Percentiles rank a stretch among this genome's conserved stretches.
These are phyloP conservation scores for Dothideomycetes sp. DNA, from an alignment of 2,329 filamentous ascomycete genomes.

Conservation along the genomic window DNA sequence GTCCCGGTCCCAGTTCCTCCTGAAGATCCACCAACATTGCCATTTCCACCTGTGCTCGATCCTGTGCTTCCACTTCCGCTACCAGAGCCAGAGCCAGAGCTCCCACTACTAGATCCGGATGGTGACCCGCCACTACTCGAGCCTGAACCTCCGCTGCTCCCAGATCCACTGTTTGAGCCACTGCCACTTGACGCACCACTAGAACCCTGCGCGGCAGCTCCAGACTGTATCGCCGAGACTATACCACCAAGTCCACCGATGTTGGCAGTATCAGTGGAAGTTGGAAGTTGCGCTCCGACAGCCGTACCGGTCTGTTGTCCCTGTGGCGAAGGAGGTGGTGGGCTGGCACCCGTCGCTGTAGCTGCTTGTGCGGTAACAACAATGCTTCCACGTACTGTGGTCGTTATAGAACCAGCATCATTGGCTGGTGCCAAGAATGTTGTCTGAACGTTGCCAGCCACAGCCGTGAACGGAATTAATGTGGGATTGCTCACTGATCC, in stretches of 20 bases:
- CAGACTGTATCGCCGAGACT: constrained; percentile 1
- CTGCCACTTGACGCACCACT: background rate
- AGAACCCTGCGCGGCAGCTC: constrained; percentile 4
- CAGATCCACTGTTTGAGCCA: constrained; percentile 4
- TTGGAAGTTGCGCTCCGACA: background rate
- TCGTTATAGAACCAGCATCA: background rate
- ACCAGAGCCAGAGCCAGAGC: constrained; percentile 5
- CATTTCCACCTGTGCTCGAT: background rate
- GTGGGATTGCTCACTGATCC: constrained; percentile 1
- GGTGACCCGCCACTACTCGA: constrained; percentile 1
- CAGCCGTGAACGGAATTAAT: background rate
- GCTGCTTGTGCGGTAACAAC: background rate
- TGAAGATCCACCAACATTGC: background rate
- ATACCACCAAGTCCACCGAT: constrained; percentile 2
- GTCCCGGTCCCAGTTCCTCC: background rate
- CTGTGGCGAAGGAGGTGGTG: no score
- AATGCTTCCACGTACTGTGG: background rate
- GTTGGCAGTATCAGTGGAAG: background rate
- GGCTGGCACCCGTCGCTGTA: background rate
- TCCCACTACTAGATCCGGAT: background rate
- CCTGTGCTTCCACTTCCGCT: background rate
- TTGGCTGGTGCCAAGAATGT: background rate
- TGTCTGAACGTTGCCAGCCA: background rate
- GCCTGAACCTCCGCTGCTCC: constrained; percentile 2
- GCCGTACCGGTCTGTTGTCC: no score